Evolutionary conservation across 495 filamentous ascomycete genomes (phyloP).

Genomic region (Aspergillus coremiiformis): DNA sequence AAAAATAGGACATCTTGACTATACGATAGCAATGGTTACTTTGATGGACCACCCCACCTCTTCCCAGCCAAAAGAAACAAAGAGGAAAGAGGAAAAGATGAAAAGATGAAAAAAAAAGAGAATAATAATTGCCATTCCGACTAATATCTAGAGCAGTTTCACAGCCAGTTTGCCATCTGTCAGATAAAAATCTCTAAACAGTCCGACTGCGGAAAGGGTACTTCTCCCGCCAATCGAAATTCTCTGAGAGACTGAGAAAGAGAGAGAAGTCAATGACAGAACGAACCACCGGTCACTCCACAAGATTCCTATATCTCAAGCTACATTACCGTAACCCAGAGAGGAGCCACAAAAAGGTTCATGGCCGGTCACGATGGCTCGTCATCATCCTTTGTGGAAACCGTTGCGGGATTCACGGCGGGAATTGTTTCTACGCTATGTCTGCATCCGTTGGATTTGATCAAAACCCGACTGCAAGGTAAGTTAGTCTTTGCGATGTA

Average conservation of each 20-base stretch:
- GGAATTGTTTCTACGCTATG: constrained; percentile 74
- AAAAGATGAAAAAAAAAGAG: no score
- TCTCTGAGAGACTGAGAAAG: not conserved
- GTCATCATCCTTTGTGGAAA: constrained; percentile 76
- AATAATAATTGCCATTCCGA: no score
- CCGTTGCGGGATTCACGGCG: constrained; percentile 81
- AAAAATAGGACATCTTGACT: not conserved
- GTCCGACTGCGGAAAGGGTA: not conserved
- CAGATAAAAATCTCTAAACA: no score
- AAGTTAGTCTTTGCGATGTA: constrained; percentile 4
- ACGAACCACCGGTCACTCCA: not conserved
- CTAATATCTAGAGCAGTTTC: no score
- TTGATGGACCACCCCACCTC: no score
- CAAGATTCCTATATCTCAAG: not conserved
- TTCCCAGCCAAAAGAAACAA: no score
- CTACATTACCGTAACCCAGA: not conserved
- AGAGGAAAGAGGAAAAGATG: no score
- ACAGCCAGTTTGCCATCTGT: no score
- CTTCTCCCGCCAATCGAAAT: not conserved
- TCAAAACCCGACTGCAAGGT: constrained; percentile 96
- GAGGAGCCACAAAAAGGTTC: constrained; percentile 19
- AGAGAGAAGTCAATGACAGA: not conserved
- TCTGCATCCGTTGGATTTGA: constrained; percentile 72
- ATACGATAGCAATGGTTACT: not conserved
- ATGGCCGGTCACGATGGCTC: constrained; percentile 47